phyloP scores from a whole-genome alignment of 2,329 filamentous ascomycete genomes.

The Botrytis fragariae region DNA sequence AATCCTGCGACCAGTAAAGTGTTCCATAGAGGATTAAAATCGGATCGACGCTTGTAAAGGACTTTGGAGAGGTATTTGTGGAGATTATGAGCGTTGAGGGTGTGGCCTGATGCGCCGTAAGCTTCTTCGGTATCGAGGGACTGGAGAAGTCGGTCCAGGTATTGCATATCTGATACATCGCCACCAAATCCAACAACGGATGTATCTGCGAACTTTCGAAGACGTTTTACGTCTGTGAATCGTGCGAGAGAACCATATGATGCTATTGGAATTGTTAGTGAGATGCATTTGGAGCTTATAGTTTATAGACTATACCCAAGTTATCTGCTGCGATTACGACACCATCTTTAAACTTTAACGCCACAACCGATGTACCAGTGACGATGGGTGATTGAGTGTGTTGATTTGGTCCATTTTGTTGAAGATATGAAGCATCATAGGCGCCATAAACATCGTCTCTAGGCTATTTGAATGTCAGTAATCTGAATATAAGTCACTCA shows the following conservation, averaged over 20 bases:
- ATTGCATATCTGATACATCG: conserved; percentile 99
- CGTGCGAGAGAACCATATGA: conserved; percentile 96
- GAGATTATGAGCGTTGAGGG: conserved; percentile 86
- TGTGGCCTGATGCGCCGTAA: conserved; percentile 57
- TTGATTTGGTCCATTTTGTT: conserved; percentile 67
- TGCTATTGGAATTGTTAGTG: conserved; percentile 51
- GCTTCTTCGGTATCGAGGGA: conserved; percentile 86
- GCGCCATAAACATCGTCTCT: conserved; percentile 95
- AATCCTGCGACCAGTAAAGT: conserved; percentile 87
- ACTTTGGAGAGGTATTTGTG: conserved; percentile 97
- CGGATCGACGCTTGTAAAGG: conserved; percentile 89
- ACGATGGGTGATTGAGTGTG: conserved; percentile 93
- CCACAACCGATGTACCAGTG: conserved; percentile 93
- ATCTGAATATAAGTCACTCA: conserved; percentile 22
- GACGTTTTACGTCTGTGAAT: conserved; percentile 94
- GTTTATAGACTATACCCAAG: conserved; percentile 61
- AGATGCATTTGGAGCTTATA: conserved; percentile 19
- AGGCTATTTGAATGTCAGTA: conserved; percentile 60
- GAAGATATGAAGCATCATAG: conserved; percentile 86
- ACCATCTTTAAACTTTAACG: conserved; percentile 92
- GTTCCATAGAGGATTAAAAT: conserved; percentile 98
- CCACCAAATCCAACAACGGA: conserved; percentile 91
- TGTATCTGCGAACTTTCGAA: conserved; percentile 81
- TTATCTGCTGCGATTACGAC: conserved; percentile 98
- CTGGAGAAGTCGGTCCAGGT: conserved; percentile 86